These are phyloP conservation scores for Immersiella caudata DNA, from an alignment of 495 filamentous ascomycete species.

Conservation along the genomic window DNA sequence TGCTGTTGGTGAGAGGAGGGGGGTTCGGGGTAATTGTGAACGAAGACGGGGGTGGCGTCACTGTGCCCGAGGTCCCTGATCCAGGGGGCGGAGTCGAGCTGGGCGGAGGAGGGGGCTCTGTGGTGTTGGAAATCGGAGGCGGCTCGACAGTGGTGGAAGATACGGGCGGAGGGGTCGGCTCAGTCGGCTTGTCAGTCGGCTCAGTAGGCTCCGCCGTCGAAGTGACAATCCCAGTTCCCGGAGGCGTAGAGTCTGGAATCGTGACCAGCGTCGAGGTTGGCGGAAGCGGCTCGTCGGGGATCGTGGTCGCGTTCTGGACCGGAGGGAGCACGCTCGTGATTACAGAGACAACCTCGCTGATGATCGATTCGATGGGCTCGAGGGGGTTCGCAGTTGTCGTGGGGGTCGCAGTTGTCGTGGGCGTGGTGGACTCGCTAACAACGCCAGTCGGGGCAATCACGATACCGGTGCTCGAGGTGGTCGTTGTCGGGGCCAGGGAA, in stretches of 20 bases:
- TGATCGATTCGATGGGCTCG: conserved; percentile 13
- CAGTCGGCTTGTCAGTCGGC: not conserved
- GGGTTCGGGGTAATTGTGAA: not conserved
- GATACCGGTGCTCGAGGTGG: conserved; percentile 18
- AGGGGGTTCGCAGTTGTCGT: not conserved
- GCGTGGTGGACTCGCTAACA: conserved; percentile 13
- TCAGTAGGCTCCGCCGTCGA: not conserved
- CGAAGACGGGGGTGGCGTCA: not conserved
- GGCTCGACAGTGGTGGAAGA: conserved; percentile 6
- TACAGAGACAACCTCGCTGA: conserved; percentile 15
- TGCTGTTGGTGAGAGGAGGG: not conserved
- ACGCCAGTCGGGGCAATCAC: conserved; percentile 20
- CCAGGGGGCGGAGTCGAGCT: conserved; percentile 4
- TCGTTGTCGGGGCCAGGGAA: conserved; percentile 14
- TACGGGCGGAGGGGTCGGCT: not conserved
- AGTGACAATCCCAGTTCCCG: conserved; percentile 12
- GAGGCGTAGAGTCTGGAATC: not conserved
- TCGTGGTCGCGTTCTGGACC: conserved; percentile 4
- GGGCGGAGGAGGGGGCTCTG: conserved; percentile 2
- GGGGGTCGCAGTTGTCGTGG: not conserved
- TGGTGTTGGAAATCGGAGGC: conserved; percentile 14
- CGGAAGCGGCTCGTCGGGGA: not conserved
- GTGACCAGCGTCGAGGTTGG: not conserved
- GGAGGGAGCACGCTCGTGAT: conserved; percentile 11
- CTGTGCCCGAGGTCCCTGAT: not conserved